A percentile compares a stretch with the other conserved stretches of the same genome.
These are phyloP conservation scores for Farysia itapuensis DNA, from an alignment of 1,284 basidiomycete genomes.

Conservation along the genomic window DNA sequence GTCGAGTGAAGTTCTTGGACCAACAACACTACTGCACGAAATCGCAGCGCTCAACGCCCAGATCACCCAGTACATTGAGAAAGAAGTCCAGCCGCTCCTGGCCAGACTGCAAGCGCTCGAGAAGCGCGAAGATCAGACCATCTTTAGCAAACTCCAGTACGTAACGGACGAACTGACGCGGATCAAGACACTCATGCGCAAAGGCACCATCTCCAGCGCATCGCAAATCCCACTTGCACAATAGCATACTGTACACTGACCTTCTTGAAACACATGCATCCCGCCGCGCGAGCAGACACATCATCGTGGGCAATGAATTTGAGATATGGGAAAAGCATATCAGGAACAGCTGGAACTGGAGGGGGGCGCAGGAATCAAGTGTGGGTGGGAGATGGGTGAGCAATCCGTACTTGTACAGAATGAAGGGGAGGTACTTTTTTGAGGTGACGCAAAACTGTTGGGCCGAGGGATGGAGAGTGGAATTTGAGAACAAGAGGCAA, in stretches of 20 bases:
- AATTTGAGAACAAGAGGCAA: background rate
- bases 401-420: too few species aligned
- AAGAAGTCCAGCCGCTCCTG: constrained; percentile 11
- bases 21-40: constrained; percentile 2
- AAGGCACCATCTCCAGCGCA: constrained; percentile 2
- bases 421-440: too few species aligned
- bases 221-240: constrained; percentile 2
- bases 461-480: too few species aligned
- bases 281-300: too few species aligned
- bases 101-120: constrained; percentile 5
- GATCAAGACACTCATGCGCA: constrained; percentile 28
- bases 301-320: too few species aligned
- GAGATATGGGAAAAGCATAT: too few species aligned
- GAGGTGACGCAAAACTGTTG: too few species aligned
- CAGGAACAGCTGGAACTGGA: too few species aligned
- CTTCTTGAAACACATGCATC: too few species aligned
- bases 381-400: too few species aligned
- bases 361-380: too few species aligned
- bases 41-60: background rate
- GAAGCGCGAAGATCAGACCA: constrained; percentile 6
- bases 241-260: too few species aligned
- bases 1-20: background rate
- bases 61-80: constrained; percentile 3
- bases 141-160: constrained; percentile 3
- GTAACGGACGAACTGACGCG: constrained; percentile 24